Conservation (phyloP, 768 basidiomycete species). For the Suillus brevipes region DNA sequence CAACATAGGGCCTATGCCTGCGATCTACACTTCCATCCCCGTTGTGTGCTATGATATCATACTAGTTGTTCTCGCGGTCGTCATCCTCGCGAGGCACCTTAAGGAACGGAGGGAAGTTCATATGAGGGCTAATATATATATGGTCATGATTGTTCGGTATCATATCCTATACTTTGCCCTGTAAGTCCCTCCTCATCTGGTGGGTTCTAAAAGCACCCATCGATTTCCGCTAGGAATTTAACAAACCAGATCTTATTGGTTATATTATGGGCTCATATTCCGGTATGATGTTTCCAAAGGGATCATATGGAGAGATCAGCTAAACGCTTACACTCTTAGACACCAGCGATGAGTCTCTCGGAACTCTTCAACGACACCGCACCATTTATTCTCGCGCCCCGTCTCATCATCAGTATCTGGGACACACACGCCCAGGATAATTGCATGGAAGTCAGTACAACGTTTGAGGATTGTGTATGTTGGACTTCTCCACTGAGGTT, state of each 20-base stretch:
- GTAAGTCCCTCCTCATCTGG: background rate
- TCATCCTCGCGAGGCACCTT: background rate
- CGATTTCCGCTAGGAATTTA: background rate
- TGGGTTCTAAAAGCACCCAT: background rate
- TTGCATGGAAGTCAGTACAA: background rate
- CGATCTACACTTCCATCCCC: background rate
- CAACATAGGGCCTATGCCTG: background rate
- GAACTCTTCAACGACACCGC: background rate
- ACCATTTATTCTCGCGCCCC: background rate
- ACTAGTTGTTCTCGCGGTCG: background rate
- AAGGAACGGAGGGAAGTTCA: background rate
- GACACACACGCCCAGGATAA: background rate
- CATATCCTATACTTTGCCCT: background rate
- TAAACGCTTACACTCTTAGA: no score
- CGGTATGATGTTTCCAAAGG: background rate
- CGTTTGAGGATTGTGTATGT: background rate
- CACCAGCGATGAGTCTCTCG: background rate
- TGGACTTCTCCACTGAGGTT: background rate
- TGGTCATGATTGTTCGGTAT: background rate
- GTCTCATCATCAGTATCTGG: conserved; percentile 3
- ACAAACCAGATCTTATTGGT: background rate
- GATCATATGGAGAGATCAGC: background rate
- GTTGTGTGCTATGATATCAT: background rate
- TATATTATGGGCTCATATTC: background rate
- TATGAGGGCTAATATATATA: background rate